phyloP scores from a whole-genome alignment of 2,329 filamentous ascomycete genomes.

The Magnaporthiopsis incrustans region DNA sequence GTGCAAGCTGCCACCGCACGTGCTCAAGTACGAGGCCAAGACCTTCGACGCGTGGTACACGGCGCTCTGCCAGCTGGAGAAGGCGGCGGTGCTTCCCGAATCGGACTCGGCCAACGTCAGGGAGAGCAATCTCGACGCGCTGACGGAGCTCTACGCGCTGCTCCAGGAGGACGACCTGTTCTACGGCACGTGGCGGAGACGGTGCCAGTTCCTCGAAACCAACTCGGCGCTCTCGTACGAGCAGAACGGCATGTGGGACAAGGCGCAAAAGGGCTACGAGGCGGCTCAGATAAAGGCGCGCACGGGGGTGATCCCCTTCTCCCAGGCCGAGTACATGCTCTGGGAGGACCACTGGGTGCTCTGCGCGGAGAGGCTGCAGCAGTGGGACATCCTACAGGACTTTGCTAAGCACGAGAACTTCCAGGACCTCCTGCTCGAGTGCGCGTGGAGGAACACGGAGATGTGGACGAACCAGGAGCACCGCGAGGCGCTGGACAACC shows the following conservation, averaged over 20 bases:
- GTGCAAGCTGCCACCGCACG: conserved; percentile 89
- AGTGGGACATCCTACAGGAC: conserved; percentile 96
- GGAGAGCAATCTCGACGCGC: conserved; percentile 90
- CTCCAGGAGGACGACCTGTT: conserved; percentile 95
- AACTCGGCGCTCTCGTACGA: conserved; percentile 97
- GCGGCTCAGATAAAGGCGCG: conserved; percentile 94
- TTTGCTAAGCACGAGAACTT: conserved; percentile 99
- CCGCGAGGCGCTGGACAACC: conserved; percentile 79
- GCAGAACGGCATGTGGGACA: conserved; percentile 99
- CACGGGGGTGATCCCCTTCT: conserved; percentile 92
- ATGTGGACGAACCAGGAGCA: conserved; percentile 86
- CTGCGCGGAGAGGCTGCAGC: conserved; percentile 95
- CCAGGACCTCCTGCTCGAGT: conserved; percentile 90
- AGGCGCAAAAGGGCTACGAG: conserved; percentile 95
- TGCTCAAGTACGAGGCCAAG: conserved; percentile 89
- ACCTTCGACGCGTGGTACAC: conserved; percentile 98
- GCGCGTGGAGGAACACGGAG: conserved; percentile 91
- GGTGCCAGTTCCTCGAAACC: conserved; percentile 94
- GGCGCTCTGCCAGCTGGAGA: conserved; percentile 83
- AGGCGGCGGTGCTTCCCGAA: conserved; percentile 74
- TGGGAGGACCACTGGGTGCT: conserved; percentile 99
- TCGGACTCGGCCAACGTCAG: conserved; percentile 76
- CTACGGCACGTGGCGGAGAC: conserved; percentile 91
- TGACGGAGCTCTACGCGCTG: conserved; percentile 86
- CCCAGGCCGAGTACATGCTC: conserved; percentile 93